Base-by-base conservation (phyloP, 2,329 filamentous ascomycete species). In the Colletotrichum sp. region DNA sequence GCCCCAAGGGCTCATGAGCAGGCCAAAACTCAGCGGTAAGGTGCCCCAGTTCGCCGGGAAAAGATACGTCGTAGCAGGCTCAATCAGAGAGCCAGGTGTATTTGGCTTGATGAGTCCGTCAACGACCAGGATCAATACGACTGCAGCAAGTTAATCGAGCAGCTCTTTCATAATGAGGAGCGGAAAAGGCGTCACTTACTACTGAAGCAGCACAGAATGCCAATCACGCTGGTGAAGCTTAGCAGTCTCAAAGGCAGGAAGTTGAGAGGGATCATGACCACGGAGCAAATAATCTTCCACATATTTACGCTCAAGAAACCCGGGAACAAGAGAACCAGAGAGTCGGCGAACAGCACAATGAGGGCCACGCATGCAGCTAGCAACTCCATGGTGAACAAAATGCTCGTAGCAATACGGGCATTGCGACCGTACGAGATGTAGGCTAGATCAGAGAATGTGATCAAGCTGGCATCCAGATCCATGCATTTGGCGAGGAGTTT, bases 391-490 rank as follows among this genome's bases (percentile, higher is more conserved):
- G 93, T 96, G 86, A 99, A 99, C 18, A 99, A 88, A 1, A 98
- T 88, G 77, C 95, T 98, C 9, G 95, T 96, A 34, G 94, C 90
- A 39, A 98, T 88, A 44, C 96, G 93, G 44, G 96, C 96, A 74
- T 91, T 93, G 18, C 93, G 91, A 10, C 96, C 96, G 83, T 98
- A 98, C 24, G 95, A 96, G 79, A 98, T 93, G 81, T 94, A 98
- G 3, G 96, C 97, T 64, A 99, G 88, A 82, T 99, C 96, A 39
- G 96, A 97, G 84, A 98, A 99, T 4, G 96, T 98, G 80, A 98
- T 96, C 78, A 98, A 91, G 67, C 92, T 95, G 76, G 90, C 91
- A 85, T 98, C 95, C 26, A 95, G 91, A 79, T 98, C 94, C 87
- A 98, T 93, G 84, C 96, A 99, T 84, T 94, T 96, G 32, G 95